Evolutionary conservation across 2,329 filamentous ascomycete species (phyloP).

Genomic region (Ceratocystis huliohia): DNA sequence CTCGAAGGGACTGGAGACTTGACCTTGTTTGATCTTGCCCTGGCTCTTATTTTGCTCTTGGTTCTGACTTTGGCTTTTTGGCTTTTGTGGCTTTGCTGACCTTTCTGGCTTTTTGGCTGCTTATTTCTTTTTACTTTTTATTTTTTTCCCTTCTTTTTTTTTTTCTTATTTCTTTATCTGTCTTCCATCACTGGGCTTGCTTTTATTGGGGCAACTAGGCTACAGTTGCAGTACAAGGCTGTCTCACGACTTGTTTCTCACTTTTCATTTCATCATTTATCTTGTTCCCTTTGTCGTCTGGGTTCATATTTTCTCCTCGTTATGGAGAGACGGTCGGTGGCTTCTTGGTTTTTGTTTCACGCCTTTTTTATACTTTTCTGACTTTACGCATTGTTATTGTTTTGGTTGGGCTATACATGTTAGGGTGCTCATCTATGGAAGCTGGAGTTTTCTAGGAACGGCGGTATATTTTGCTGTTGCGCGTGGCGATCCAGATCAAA

Average conservation of each 20-base stretch:
- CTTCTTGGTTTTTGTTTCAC: not conserved
- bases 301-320: not conserved
- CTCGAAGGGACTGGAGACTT: not conserved
- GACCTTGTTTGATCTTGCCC: not conserved
- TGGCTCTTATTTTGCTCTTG: not conserved
- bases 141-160: not conserved
- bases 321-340: not conserved
- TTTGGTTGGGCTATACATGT: not conserved
- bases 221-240: slow-evolving; percentile 3
- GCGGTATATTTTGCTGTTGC: slow-evolving; percentile 9
- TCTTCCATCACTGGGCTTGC: slow-evolving; percentile 8
- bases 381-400: not conserved
- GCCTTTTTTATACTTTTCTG: not conserved
- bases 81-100: not conserved
- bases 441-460: slow-evolving; percentile 7
- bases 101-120: not conserved
- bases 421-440: slow-evolving; percentile 3
- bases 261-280: slow-evolving; percentile 12
- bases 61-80: not conserved
- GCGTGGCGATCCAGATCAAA: not conserved
- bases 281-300: slow-evolving; percentile 2
- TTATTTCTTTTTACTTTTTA: not conserved
- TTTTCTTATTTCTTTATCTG: not conserved
- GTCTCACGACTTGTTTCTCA: slow-evolving; percentile 8
- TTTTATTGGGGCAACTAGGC: not conserved